Evolutionary conservation across 805 yeast species (phyloP).

Genomic region (Tetrapisispora iriomotensis): DNA sequence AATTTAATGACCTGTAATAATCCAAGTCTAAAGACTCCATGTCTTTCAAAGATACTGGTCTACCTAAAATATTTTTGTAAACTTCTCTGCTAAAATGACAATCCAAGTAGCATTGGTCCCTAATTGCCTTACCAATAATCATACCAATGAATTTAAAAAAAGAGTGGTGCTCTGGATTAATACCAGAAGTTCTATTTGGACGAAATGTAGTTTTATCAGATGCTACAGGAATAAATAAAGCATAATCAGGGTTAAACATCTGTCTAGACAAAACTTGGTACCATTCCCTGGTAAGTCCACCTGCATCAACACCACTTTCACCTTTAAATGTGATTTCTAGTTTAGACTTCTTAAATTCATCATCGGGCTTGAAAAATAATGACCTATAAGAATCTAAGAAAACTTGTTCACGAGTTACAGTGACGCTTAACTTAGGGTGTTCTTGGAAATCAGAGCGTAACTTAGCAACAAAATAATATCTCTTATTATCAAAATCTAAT

Average conservation of each 20-base stretch:
- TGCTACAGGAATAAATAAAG: conserved; percentile 81
- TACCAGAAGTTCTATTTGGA: conserved; percentile 86
- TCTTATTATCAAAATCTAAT: conserved; percentile 88
- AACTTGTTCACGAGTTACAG: conserved; percentile 79
- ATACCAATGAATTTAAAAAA: conserved; percentile 93
- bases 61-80: conserved; percentile 74
- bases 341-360: conserved; percentile 61
- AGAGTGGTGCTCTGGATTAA: conserved; percentile 85
- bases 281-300: conserved; percentile 98
- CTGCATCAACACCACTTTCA: conserved; percentile 96
- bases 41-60: conserved; percentile 76
- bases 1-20: conserved; percentile 80
- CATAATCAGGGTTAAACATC: conserved; percentile 94
- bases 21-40: conserved; percentile 90
- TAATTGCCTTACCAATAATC: conserved; percentile 88
- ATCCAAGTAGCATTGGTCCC: conserved; percentile 76
- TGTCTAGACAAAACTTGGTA: conserved; percentile 87
- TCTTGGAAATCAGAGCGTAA: conserved; percentile 43
- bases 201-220: conserved; percentile 91
- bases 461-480: conserved; percentile 70
- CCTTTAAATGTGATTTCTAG: conserved; percentile 80
- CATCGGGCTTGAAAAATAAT: conserved; percentile 65
- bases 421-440: conserved; percentile 45
- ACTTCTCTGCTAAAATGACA: conserved; percentile 94
- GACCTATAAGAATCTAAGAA: conserved; percentile 84